Conservation (phyloP, 1,139 yeast species). For the Kluyveromyces sp. region DNA sequence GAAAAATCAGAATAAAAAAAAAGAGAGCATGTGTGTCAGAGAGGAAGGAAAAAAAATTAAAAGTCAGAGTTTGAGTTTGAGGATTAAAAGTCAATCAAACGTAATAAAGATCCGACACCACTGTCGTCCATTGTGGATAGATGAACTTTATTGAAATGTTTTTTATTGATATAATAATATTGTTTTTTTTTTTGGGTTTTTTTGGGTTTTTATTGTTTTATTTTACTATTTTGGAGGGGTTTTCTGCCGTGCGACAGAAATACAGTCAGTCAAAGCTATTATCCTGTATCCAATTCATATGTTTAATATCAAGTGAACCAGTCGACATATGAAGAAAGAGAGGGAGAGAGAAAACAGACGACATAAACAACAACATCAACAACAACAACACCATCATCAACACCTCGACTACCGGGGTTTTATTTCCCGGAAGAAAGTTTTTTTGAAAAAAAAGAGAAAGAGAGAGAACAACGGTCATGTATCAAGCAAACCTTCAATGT, state of each 20-base stretch:
- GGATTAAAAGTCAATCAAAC: no score
- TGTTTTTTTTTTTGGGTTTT: no score
- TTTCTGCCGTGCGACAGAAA: no score
- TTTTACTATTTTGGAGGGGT: no score
- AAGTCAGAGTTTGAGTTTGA: no score
- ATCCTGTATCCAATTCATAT: not conserved
- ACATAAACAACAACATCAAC: not conserved
- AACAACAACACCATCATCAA: not conserved
- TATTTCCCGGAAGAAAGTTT: no score
- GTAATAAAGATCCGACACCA: no score
- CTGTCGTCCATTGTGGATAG: no score
- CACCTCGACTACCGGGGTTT: not conserved
- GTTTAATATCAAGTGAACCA: not conserved
- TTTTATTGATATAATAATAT: no score
- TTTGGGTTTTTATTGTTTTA: not conserved
- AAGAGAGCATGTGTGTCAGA: not conserved
- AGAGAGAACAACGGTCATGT: not conserved
- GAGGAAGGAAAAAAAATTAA: not conserved
- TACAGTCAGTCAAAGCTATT: no score
- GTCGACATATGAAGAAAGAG: not conserved
- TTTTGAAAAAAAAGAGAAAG: not conserved
- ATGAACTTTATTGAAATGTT: no score
- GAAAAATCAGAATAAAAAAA: not conserved
- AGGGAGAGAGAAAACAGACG: not conserved
- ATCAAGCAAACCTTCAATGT: not conserved